Conservation (phyloP, 768 basidiomycete genomes). For the Serendipita indica region DNA sequence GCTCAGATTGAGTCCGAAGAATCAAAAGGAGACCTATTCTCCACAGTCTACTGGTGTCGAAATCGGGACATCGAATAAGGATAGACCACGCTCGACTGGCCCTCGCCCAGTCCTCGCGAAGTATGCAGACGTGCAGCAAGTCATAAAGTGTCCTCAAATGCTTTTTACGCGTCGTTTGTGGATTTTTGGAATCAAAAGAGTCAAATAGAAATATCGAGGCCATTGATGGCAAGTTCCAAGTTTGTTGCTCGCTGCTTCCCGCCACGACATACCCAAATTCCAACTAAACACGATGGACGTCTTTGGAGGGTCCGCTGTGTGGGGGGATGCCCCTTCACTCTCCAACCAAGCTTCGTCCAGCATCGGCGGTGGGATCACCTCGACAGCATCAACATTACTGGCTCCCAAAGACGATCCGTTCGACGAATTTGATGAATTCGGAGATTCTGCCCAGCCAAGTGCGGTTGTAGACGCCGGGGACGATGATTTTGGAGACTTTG, state of each 20-base stretch:
- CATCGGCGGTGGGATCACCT: too few species aligned
- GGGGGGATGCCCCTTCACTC: conserved; percentile 34
- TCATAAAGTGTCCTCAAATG: conserved; percentile 66
- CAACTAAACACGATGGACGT: conserved; percentile 47
- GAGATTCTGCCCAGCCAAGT: background rate
- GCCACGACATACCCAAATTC: background rate
- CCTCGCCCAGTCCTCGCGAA: conserved; percentile 44
- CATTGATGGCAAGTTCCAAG: conserved; percentile 11
- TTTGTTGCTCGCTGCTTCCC: conserved; percentile 1
- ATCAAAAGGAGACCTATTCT: conserved; percentile 46
- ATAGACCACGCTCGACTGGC: conserved; percentile 63
- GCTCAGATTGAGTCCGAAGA: conserved; percentile 20
- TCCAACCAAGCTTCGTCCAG: conserved; percentile 15
- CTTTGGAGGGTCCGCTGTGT: conserved; percentile 53
- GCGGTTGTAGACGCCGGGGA: conserved; percentile 18
- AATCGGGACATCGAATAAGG: conserved; percentile 60
- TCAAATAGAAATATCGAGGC: conserved; percentile 40
- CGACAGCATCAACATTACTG: conserved; percentile 9
- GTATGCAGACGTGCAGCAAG: conserved; percentile 53
- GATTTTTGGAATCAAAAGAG: conserved; percentile 34
- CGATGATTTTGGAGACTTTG: conserved; percentile 46
- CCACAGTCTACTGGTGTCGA: conserved; percentile 64
- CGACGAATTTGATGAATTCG: conserved; percentile 16
- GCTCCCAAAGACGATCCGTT: background rate
- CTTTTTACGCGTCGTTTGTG: conserved; percentile 43